phyloP scores from a whole-genome alignment of 2,329 filamentous ascomycete genomes.

The Fusarium coicis region DNA sequence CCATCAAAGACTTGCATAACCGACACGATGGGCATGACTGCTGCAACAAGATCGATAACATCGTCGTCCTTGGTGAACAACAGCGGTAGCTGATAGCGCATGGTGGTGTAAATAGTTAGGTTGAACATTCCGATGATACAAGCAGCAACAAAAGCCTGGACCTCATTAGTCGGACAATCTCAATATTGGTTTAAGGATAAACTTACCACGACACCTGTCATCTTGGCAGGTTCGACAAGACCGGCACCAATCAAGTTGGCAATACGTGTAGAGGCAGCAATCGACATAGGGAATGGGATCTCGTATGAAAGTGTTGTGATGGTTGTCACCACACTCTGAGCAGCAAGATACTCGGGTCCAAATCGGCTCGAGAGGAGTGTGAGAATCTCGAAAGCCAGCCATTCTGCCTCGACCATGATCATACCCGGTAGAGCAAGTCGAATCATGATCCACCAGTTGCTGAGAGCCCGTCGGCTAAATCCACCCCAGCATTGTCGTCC shows the following conservation, averaged over 20 bases:
- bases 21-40: conserved; percentile 81
- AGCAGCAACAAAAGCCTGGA: conserved; percentile 69
- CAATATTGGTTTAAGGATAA: neutral
- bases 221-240: conserved; percentile 82
- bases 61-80: conserved; percentile 81
- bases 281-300: conserved; percentile 90
- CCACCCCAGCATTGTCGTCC: conserved; percentile 87
- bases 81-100: conserved; percentile 78
- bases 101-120: conserved; percentile 71
- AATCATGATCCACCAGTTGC: conserved; percentile 86
- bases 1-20: conserved; percentile 92
- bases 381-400: conserved; percentile 90
- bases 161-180: neutral
- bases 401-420: conserved; percentile 94
- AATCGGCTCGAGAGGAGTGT: conserved; percentile 86
- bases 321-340: conserved; percentile 86
- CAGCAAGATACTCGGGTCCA: conserved; percentile 81
- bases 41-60: conserved; percentile 74
- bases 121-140: conserved; percentile 83
- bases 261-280: conserved; percentile 87
- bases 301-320: conserved; percentile 86
- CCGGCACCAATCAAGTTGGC: conserved; percentile 93
- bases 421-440: conserved; percentile 87
- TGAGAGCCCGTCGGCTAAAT: conserved; percentile 74
- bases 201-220: conserved; percentile 78